Conservation (phyloP, 805 yeast species). For the Candida ovalis region DNA sequence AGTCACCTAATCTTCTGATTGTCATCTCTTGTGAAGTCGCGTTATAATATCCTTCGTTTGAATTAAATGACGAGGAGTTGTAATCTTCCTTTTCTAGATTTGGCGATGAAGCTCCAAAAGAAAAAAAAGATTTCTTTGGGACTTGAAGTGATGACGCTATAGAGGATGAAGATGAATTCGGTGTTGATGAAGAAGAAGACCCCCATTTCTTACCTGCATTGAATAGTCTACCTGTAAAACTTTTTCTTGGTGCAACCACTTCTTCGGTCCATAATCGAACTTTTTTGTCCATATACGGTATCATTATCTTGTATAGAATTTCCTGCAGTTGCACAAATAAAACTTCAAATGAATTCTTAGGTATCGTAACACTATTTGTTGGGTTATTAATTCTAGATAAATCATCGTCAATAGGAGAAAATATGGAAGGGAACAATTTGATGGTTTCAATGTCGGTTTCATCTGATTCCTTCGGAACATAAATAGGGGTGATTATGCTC, state of each 20-base stretch:
- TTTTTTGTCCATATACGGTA: constrained; percentile 84
- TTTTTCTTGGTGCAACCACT: constrained; percentile 68
- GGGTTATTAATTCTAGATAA: constrained; percentile 14
- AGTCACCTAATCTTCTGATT: constrained; percentile 82
- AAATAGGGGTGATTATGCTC: constrained; percentile 19
- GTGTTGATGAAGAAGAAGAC: constrained; percentile 26
- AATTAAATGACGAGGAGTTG: constrained; percentile 36
- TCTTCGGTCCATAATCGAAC: constrained; percentile 85
- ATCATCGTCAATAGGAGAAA: constrained; percentile 46
- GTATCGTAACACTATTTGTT: constrained; percentile 7
- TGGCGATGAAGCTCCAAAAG: constrained; percentile 21
- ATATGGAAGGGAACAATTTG: constrained; percentile 28
- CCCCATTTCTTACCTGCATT: constrained; percentile 56
- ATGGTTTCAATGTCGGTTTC: constrained; percentile 3
- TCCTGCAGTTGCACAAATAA: constrained; percentile 42
- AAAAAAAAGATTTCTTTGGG: constrained; percentile 29
- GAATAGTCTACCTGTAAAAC: constrained; percentile 70
- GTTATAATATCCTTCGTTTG: constrained; percentile 53
- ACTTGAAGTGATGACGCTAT: neutral
- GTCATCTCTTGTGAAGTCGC: constrained; percentile 66
- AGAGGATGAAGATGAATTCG: constrained; percentile 5
- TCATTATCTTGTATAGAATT: constrained; percentile 44
- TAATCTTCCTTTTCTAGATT: constrained; percentile 7
- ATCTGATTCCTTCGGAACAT: constrained; percentile 3
- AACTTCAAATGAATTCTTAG: constrained; percentile 19